Percentiles rank a stretch among this genome's conserved stretches.
These are phyloP conservation scores for Austroboletus eburneus DNA, from an alignment of 768 basidiomycete genomes.

Conservation along the genomic window DNA sequence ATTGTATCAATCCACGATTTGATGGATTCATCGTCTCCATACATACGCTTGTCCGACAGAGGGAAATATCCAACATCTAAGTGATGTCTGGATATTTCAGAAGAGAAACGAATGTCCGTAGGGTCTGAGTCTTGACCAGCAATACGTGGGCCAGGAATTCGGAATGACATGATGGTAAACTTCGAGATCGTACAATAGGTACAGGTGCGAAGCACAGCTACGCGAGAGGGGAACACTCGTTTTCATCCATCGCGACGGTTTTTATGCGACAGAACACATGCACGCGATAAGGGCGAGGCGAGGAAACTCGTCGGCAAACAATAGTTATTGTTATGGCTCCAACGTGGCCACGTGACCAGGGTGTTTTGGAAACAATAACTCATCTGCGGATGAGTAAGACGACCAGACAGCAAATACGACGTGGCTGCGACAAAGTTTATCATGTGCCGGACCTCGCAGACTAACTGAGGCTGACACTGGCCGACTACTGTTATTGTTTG, in stretches of 20 bases:
- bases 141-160: slow-evolving; percentile 17
- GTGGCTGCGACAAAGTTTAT: slow-evolving; percentile 16
- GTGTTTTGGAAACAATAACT: slow-evolving; percentile 23
- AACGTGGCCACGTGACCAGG: slow-evolving; percentile 20
- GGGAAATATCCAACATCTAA: slow-evolving; percentile 8
- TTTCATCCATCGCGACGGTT: slow-evolving; percentile 2
- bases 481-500: slow-evolving; percentile 20
- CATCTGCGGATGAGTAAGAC: slow-evolving; percentile 1
- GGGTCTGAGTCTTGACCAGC: slow-evolving; percentile 27
- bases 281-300: slow-evolving; percentile 6
- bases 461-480: slow-evolving; percentile 2
- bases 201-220: slow-evolving; percentile 28
- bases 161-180: slow-evolving; percentile 18
- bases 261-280: slow-evolving; percentile 16
- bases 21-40: slow-evolving; percentile 21
- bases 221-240: slow-evolving; percentile 10
- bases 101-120: slow-evolving; percentile 12
- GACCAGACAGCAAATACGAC: neutral
- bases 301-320: slow-evolving; percentile 20
- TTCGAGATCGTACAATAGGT: slow-evolving; percentile 7
- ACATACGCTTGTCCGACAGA: slow-evolving; percentile 16
- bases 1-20: slow-evolving; percentile 27
- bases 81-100: neutral
- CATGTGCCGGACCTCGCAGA: slow-evolving; percentile 1
- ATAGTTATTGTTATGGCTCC: slow-evolving; percentile 24